These are phyloP conservation scores for Coemansia sp. DNA, from an alignment of 192 early-diverging fungal genomes.

Conservation along the genomic window DNA sequence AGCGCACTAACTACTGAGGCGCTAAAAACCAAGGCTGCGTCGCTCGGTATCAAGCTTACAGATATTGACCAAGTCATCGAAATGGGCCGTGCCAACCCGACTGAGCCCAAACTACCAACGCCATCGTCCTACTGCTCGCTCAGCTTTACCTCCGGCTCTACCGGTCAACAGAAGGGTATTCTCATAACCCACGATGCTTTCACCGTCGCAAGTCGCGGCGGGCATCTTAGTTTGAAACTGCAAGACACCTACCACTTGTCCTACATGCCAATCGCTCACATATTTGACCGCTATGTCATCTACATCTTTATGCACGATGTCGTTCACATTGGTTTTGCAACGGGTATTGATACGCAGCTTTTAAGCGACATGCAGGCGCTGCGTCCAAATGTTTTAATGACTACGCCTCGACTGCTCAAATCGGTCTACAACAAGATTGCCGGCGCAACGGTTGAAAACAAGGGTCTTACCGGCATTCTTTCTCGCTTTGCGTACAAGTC, in stretches of 20 bases:
- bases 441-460: conserved; percentile 48
- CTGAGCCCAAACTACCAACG: conserved; percentile 52
- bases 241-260: conserved; percentile 31
- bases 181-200: conserved; percentile 61
- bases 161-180: conserved; percentile 64
- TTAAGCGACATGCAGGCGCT: conserved; percentile 73
- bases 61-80: conserved; percentile 57
- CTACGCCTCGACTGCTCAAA: conserved; percentile 75
- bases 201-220: not conserved
- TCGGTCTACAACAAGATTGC: conserved; percentile 72
- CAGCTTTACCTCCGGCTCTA: conserved; percentile 77
- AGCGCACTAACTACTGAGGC: conserved; percentile 14
- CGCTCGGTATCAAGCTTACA: conserved; percentile 56
- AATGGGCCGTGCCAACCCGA: no score
- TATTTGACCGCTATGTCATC: conserved; percentile 66
- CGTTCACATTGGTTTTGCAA: conserved; percentile 70
- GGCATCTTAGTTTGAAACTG: no score
- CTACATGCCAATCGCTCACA: conserved; percentile 73
- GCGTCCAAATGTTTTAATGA: conserved; percentile 68
- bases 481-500: conserved; percentile 51
- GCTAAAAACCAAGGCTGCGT: conserved; percentile 57
- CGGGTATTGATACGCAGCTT: conserved; percentile 63
- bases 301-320: conserved; percentile 51
- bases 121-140: conserved; percentile 61
- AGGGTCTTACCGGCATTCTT: conserved; percentile 43